phyloP scores from a whole-genome alignment of 441 rosid species.

The Corymbia citriodora region DNA sequence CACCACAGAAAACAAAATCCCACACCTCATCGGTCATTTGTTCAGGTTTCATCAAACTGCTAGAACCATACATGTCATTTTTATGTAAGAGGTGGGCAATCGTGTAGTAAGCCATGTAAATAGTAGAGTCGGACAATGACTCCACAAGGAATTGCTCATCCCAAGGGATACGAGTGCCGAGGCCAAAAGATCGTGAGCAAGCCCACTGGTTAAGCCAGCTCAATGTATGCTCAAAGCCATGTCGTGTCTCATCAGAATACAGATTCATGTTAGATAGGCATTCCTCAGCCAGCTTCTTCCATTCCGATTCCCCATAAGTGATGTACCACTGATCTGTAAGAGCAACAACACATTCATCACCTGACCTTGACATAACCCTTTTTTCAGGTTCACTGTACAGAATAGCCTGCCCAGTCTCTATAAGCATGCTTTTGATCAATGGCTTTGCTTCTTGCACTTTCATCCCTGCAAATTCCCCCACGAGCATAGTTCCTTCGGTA shows the following conservation, averaged over 20 bases:
- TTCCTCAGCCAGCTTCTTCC: constrained; percentile 72
- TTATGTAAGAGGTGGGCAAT: constrained; percentile 75
- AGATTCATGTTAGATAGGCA: constrained; percentile 78
- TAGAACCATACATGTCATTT: constrained; percentile 72
- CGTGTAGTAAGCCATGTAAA: constrained; percentile 95
- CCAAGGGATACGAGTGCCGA: constrained; percentile 96
- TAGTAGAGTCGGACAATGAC: constrained; percentile 88
- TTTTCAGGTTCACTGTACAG: constrained; percentile 94
- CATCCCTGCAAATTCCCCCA: constrained; percentile 69
- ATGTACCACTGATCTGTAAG: constrained; percentile 98
- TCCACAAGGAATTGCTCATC: constrained; percentile 86
- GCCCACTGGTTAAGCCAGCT: constrained; percentile 99
- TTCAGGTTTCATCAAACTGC: constrained; percentile 41
- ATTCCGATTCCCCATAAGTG: constrained; percentile 81
- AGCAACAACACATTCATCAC: constrained; percentile 98
- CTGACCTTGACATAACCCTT: constrained; percentile 88
- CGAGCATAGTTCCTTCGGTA: constrained; percentile 74
- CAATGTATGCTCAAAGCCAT: constrained; percentile 86
- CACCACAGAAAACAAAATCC: constrained; percentile 80
- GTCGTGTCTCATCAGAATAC: constrained; percentile 75
- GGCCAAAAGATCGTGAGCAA: constrained; percentile 93
- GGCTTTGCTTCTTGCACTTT: constrained; percentile 85
- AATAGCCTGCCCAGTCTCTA: constrained; percentile 71
- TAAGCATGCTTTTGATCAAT: constrained; percentile 53
- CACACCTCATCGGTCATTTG: constrained; percentile 93